A percentile compares a stretch with the other conserved stretches of the same genome.
These are phyloP conservation scores for Breynia disticha DNA, from an alignment of 441 rosid genomes.

Conservation along the genomic window DNA sequence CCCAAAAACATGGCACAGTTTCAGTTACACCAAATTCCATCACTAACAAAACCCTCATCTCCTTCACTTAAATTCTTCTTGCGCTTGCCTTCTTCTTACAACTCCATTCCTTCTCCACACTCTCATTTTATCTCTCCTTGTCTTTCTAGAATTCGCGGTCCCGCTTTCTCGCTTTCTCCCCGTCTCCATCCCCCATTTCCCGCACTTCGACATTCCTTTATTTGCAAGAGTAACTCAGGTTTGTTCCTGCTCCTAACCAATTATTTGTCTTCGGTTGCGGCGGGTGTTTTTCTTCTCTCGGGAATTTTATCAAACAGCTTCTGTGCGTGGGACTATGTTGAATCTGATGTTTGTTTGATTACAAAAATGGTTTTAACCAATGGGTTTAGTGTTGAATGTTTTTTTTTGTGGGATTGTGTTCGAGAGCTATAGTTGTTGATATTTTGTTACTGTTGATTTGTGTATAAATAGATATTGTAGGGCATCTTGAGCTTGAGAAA, in stretches of 20 bases:
- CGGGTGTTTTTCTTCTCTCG: not conserved
- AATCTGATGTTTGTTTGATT: no score
- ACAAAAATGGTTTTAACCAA: no score
- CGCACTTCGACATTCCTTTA: conserved; percentile 12
- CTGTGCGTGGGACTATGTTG: not conserved
- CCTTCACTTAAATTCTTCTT: not conserved
- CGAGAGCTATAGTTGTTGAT: not conserved
- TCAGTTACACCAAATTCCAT: conserved; percentile 20
- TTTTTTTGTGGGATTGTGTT: not conserved
- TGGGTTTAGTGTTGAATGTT: no score
- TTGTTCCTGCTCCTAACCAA: not conserved
- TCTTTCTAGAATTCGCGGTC: conserved; percentile 8
- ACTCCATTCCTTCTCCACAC: conserved; percentile 8
- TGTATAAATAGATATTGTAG: conserved; percentile 37
- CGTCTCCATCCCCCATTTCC: conserved; percentile 6
- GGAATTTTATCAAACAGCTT: conserved; percentile 20
- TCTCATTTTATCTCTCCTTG: not conserved
- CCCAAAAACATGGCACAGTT: conserved; percentile 22
- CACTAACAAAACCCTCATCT: conserved; percentile 7
- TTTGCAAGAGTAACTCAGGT: conserved; percentile 27
- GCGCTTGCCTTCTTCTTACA: conserved; percentile 17
- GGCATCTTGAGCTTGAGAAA: conserved; percentile 57
- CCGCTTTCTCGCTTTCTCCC: not conserved
- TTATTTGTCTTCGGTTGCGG: not conserved
- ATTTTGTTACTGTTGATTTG: no score